These are phyloP conservation scores for Parachaetomium inaequale DNA, from an alignment of 495 filamentous ascomycete species.

Conservation along the genomic window DNA sequence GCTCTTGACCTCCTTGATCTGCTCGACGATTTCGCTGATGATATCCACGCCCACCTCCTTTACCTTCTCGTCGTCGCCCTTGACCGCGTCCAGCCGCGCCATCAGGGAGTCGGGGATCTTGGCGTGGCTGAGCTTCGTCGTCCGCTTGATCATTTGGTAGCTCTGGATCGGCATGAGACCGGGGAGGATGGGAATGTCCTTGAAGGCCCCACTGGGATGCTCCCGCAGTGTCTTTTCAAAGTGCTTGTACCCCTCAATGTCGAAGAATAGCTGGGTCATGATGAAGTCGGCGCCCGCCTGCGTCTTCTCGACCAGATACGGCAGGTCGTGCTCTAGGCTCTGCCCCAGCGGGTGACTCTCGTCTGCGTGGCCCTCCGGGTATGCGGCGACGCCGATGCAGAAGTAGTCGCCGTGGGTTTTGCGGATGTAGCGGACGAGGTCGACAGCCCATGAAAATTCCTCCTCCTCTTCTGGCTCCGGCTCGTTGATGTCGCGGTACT, in stretches of 20 bases:
- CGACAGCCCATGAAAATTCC: conserved; percentile 85
- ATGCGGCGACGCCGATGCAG: conserved; percentile 90
- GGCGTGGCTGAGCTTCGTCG: conserved; percentile 92
- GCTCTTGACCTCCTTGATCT: conserved; percentile 60
- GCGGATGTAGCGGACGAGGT: conserved; percentile 86
- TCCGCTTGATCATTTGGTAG: conserved; percentile 90
- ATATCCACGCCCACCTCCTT: conserved; percentile 72
- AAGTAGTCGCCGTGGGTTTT: conserved; percentile 89
- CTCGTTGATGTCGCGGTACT: conserved; percentile 65
- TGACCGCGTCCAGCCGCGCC: conserved; percentile 70
- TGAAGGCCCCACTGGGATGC: conserved; percentile 82
- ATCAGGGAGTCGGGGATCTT: conserved; percentile 69
- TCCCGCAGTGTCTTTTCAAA: conserved; percentile 76
- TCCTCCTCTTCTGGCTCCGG: conserved; percentile 53
- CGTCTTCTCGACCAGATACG: conserved; percentile 87
- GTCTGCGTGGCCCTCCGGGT: conserved; percentile 95
- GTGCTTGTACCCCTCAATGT: conserved; percentile 70
- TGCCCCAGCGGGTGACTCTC: conserved; percentile 76
- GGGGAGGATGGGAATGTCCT: conserved; percentile 84
- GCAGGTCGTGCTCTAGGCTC: conserved; percentile 73
- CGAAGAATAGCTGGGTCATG: conserved; percentile 99
- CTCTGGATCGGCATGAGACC: conserved; percentile 97
- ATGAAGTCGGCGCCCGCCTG: conserved; percentile 94
- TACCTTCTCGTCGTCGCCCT: conserved; percentile 86
- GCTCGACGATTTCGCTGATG: conserved; percentile 64